Percentiles rank a stretch among this genome's conserved stretches.
Evolutionary conservation across 768 basidiomycete species (phyloP).

Genomic region (Hygrophoropsis aurantiaca): DNA sequence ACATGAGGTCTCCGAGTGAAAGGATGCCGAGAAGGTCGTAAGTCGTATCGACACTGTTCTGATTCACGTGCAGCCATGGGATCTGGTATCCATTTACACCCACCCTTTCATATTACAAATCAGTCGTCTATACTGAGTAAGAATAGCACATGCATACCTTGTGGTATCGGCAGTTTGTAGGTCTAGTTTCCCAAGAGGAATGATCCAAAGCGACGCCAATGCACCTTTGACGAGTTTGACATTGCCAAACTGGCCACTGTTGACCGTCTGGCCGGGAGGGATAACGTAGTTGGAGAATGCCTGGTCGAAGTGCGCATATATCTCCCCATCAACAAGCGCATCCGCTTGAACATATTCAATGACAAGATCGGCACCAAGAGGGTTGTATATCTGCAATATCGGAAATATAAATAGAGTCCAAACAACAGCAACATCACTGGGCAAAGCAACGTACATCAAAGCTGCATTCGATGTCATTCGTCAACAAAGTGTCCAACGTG

Average conservation of each 20-base stretch:
- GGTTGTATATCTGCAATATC: slow-evolving; percentile 45
- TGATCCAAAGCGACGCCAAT: slow-evolving; percentile 53
- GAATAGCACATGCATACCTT: slow-evolving; percentile 24
- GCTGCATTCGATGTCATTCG: slow-evolving; percentile 51
- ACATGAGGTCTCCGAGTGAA: slow-evolving; percentile 18
- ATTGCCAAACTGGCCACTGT: slow-evolving; percentile 57
- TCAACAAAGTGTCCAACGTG: slow-evolving; percentile 45
- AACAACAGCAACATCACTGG: slow-evolving; percentile 1
- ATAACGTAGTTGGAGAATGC: slow-evolving; percentile 55
- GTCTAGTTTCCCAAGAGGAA: slow-evolving; percentile 55
- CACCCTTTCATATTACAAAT: slow-evolving; percentile 25
- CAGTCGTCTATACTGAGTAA: neutral
- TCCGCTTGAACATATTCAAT: slow-evolving; percentile 61
- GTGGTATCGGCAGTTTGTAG: slow-evolving; percentile 48
- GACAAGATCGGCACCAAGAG: slow-evolving; percentile 55
- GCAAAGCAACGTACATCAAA: slow-evolving; percentile 49
- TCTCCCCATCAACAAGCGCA: slow-evolving; percentile 46
- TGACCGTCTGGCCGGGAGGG: slow-evolving; percentile 57
- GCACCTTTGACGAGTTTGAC: slow-evolving; percentile 63
- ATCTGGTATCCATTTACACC: slow-evolving; percentile 58
- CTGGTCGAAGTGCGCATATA: slow-evolving; percentile 60
- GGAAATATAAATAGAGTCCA: neutral
- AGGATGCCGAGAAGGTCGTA: slow-evolving; percentile 31
- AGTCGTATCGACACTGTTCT: slow-evolving; percentile 50
- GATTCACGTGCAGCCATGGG: slow-evolving; percentile 64